Percentiles rank a stretch among this genome's conserved stretches.
Evolutionary conservation across 2,329 filamentous ascomycete genomes (phyloP).

Genomic region (Cladosporium phlei): DNA sequence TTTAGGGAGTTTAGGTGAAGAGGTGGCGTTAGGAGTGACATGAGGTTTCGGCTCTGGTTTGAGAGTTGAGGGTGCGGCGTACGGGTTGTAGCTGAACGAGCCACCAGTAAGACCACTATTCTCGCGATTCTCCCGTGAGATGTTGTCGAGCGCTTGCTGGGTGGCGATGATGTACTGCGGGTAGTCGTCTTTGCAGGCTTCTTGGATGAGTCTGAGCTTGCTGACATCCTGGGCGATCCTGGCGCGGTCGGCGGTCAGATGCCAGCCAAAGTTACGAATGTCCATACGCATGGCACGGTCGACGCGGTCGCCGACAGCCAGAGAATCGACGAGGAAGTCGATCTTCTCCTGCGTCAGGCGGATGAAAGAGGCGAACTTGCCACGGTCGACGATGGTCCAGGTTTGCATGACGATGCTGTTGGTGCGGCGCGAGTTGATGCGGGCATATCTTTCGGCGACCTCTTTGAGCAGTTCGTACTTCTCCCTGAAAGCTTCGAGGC

Average conservation of each 20-base stretch:
- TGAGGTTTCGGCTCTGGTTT: background rate
- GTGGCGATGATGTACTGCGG: slow-evolving; percentile 42
- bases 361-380: slow-evolving; percentile 40
- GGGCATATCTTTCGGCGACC: slow-evolving; percentile 30
- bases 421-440: slow-evolving; percentile 29
- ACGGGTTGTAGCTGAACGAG: slow-evolving; percentile 13
- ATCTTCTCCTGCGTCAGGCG: slow-evolving; percentile 39
- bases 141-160: slow-evolving; percentile 41
- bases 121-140: slow-evolving; percentile 32
- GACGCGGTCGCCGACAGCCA: slow-evolving; percentile 41
- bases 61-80: slow-evolving; percentile 5
- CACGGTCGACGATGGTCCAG: slow-evolving; percentile 41
- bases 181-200: slow-evolving; percentile 40
- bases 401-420: slow-evolving; percentile 28
- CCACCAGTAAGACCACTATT: slow-evolving; percentile 12
- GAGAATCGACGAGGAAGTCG: slow-evolving; percentile 40
- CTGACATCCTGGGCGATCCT: slow-evolving; percentile 34
- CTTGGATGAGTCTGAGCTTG: slow-evolving; percentile 42
- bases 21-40: too few relatives aligned
- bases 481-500: slow-evolving; percentile 44
- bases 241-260: slow-evolving; percentile 34
- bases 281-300: slow-evolving; percentile 42
- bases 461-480: slow-evolving; percentile 41
- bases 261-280: slow-evolving; percentile 46
- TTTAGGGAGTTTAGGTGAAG: background rate